Evolutionary conservation across 2,329 filamentous ascomycete genomes (phyloP).

Genomic region (Cryphonectria carpinicola): DNA sequence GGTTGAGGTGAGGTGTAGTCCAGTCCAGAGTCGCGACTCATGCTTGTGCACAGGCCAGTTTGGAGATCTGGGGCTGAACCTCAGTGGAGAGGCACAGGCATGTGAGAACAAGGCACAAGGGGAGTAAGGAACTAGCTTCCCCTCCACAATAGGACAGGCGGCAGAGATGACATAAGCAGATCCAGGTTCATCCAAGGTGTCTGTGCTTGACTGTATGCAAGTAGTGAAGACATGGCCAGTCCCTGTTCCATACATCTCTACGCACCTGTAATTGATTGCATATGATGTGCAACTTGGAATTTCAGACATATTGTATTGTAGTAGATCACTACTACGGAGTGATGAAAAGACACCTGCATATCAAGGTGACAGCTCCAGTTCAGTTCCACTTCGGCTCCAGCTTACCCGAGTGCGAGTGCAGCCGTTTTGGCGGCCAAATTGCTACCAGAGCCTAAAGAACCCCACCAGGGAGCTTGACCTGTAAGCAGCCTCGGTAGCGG

Average conservation of each 20-base stretch:
- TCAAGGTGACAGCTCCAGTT: background rate
- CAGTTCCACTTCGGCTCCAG: slow-evolving; percentile 6
- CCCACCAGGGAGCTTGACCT: slow-evolving; percentile 1
- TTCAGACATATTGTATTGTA: background rate
- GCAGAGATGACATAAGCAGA: slow-evolving; percentile 1
- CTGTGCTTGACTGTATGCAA: background rate
- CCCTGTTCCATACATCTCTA: background rate
- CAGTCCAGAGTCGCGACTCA: slow-evolving; percentile 11
- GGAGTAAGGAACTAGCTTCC: background rate
- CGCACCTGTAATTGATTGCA: background rate
- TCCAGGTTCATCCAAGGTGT: background rate
- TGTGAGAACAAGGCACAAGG: background rate
- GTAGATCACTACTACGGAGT: background rate
- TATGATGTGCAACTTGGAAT: background rate
- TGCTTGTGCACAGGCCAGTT: slow-evolving; percentile 1
- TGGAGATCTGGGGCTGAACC: slow-evolving; percentile 1
- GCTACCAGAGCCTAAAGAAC: background rate
- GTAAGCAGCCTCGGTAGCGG: background rate
- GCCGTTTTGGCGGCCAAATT: background rate
- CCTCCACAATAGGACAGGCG: background rate
- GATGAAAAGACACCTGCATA: background rate
- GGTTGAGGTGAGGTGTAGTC: background rate
- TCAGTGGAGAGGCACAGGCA: slow-evolving; percentile 5
- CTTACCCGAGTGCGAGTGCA: slow-evolving; percentile 14
- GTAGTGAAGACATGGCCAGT: background rate